phyloP scores from a whole-genome alignment of 2,329 filamentous ascomycete species.

The Trichoderma arundinaceum region DNA sequence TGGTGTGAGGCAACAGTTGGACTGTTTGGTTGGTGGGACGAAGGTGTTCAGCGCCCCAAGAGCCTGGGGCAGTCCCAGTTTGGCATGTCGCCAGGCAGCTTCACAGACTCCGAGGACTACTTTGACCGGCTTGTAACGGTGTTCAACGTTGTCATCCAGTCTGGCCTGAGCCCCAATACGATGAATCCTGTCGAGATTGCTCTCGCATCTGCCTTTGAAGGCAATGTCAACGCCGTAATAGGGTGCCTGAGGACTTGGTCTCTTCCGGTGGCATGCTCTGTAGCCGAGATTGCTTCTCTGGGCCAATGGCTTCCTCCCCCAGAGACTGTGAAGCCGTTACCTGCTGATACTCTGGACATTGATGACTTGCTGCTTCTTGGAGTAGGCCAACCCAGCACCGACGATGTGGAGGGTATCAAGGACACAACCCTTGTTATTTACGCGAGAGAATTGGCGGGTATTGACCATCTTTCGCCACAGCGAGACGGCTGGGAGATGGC shows the following conservation, averaged over 20 bases:
- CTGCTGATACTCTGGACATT: slow-evolving; percentile 73
- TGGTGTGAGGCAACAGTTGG: slow-evolving; percentile 90
- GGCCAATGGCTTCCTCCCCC: slow-evolving; percentile 76
- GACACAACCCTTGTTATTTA: slow-evolving; percentile 81
- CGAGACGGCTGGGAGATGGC: slow-evolving; percentile 89
- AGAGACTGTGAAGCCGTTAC: slow-evolving; percentile 51
- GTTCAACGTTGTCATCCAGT: slow-evolving; percentile 70
- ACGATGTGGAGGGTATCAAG: slow-evolving; percentile 70
- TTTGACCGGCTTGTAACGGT: slow-evolving; percentile 73
- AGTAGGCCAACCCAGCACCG: slow-evolving; percentile 63
- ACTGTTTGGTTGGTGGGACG: slow-evolving; percentile 91
- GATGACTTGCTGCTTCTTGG: slow-evolving; percentile 85
- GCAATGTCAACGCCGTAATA: slow-evolving; percentile 77
- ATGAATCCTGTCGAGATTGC: slow-evolving; percentile 79
- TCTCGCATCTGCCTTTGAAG: slow-evolving; percentile 81
- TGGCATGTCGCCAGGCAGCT: slow-evolving; percentile 46
- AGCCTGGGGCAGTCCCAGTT: slow-evolving; percentile 49
- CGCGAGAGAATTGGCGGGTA: slow-evolving; percentile 68
- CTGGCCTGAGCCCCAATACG: slow-evolving; percentile 78
- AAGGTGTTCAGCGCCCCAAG: slow-evolving; percentile 61
- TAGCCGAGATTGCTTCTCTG: slow-evolving; percentile 82
- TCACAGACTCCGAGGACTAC: slow-evolving; percentile 69
- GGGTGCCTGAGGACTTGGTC: slow-evolving; percentile 80
- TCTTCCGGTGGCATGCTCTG: slow-evolving; percentile 74
- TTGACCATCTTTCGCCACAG: slow-evolving; percentile 54